These are phyloP conservation scores for Mucor mucedo DNA, from an alignment of 371 early-diverging fungal species.

Conservation along the genomic window DNA sequence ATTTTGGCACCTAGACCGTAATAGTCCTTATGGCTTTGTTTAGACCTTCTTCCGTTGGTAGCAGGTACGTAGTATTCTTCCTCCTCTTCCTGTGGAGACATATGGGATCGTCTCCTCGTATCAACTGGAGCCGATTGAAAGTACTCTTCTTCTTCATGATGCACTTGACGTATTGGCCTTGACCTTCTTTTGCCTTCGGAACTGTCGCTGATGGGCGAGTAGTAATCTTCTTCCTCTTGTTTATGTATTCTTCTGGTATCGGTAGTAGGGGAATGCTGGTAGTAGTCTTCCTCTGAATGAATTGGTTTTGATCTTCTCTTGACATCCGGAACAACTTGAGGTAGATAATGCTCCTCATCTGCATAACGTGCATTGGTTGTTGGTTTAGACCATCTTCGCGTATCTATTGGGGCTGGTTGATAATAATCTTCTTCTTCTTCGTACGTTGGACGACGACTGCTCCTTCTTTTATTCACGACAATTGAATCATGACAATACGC, in stretches of 20 bases:
- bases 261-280: too few species aligned
- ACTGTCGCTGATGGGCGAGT: too few species aligned
- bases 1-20: constrained; percentile 5
- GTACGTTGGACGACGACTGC: neutral
- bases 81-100: too few species aligned
- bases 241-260: too few species aligned
- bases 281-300: too few species aligned
- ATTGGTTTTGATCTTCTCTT: too few species aligned
- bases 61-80: too few species aligned
- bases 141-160: too few species aligned
- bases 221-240: too few species aligned
- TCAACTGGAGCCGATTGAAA: too few species aligned
- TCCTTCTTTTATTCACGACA: neutral
- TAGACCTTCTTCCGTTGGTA: neutral
- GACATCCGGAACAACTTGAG: neutral
- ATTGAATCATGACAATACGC: neutral
- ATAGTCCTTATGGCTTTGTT: constrained; percentile 8
- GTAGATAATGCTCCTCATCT: neutral
- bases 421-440: neutral
- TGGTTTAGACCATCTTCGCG: neutral
- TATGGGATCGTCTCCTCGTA: too few species aligned
- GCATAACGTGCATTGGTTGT: neutral
- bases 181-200: neutral
- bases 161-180: neutral
- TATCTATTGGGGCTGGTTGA: too few species aligned